phyloP scores from a whole-genome alignment of 495 filamentous ascomycete genomes.

The Talaromyces ruber region DNA sequence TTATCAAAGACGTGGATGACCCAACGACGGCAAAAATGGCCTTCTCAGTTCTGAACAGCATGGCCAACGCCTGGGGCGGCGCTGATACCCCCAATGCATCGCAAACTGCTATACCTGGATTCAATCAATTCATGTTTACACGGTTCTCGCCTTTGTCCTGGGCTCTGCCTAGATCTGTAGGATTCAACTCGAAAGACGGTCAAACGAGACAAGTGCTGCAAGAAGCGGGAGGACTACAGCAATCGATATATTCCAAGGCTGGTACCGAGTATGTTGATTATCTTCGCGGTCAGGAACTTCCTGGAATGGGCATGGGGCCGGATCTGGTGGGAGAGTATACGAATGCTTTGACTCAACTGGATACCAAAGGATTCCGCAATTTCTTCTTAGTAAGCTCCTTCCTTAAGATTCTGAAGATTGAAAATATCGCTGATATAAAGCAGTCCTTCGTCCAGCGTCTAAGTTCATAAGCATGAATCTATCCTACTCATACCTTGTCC shows the following conservation, averaged over 20 bases:
- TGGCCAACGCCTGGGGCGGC: constrained; percentile 78
- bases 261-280: constrained; percentile 53
- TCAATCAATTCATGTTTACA: constrained; percentile 79
- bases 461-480: constrained; percentile 27
- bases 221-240: constrained; percentile 78
- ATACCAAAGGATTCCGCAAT: constrained; percentile 44
- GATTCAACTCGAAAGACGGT: constrained; percentile 77
- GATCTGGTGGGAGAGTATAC: constrained; percentile 50
- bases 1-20: constrained; percentile 67
- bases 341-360: constrained; percentile 38
- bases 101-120: constrained; percentile 66
- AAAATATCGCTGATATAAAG: constrained; percentile 8
- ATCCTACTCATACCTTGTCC: neutral
- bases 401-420: neutral
- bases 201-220: constrained; percentile 74
- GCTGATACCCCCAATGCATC: constrained; percentile 55
- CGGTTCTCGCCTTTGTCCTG: constrained; percentile 85
- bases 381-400: constrained; percentile 41
- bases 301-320: constrained; percentile 43
- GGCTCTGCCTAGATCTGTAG: constrained; percentile 65
- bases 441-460: constrained; percentile 42
- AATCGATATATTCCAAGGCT: constrained; percentile 79
- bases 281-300: constrained; percentile 43
- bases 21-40: constrained; percentile 77
- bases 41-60: constrained; percentile 67